Evolutionary conservation across 305 asterid species (phyloP), one percentile per base, ranked within the genome.

Genomic region (Fraxinus xanthoxyloides): DNA sequence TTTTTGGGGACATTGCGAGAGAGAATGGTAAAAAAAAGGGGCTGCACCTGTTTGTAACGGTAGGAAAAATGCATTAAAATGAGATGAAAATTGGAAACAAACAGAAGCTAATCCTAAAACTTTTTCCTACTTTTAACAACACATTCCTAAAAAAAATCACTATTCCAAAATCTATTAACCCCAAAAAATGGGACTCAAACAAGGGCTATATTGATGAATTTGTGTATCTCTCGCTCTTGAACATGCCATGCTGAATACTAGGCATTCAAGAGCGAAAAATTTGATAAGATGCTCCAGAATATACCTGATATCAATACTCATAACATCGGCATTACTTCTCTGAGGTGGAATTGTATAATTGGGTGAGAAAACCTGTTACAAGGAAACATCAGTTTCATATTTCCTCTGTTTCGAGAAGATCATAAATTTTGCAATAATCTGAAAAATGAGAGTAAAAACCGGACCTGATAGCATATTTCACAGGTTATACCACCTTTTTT

Each of bases 401-500:
- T 15, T 61, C 32, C 59, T 40, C 35, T 83, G 40, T 46, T 5
- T 26, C 23, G 7, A 70, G 15, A 46, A 46, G 24, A 72, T 72
- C 67, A 78, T 4, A 17, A 56, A 77, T 30, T 3, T 40, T n/a
- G 9, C 46, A 26, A 0, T n/a, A 30, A 30, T 63, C 10, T 21
- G 43, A 40, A 40, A 31, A 31, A 0, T 3, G n/a, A 81, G 17
- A 9, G 17, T 28, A 75, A 79, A 38, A 75, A 72, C 6, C 85
- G 1, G n/a, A 92, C 95, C 94, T 89, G 90, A 84, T 85, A 88
- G 86, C 97, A 93, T 83, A 93, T 93, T 89, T 93, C 97, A 75
- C 97, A 93, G 77, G 96, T 93, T 85, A 90, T 90, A 67, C 91
- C 95, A 8, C 96, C 97, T 78, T 93, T 93, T 77, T 92, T 93